Evolutionary conservation across 306 rosid genomes (phyloP), one percentile per base, ranked within the genome.

Genomic region (Adenanthera pavonina): DNA sequence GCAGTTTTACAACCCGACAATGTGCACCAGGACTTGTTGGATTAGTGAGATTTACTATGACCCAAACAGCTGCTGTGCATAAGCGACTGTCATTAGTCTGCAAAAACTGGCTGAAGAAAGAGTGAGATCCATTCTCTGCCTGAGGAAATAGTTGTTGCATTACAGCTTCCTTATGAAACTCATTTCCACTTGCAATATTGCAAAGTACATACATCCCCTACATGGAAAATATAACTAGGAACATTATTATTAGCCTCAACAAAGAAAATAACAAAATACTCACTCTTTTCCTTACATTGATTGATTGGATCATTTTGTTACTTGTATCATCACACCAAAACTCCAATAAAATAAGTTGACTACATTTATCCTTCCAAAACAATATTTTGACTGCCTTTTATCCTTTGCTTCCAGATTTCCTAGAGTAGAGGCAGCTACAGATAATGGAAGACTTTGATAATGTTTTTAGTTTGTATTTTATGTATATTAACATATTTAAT

Each of bases 121-220:
- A 82, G 80, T 75, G 83, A 71, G 82, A 65, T 69, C 83, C 87
- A 13, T 81, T 84, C 41, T 88, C 92, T 74, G 84, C 82, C 74
- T 78, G 87, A 44, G 86, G 84, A 79, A 90, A 74, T n/a, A 93
- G 83, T 82, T 85, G 93, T 54, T 89, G 87, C 89, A 90, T 90
- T 38, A 91, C 94, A 19, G 92, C 90, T 77, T 91, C 98, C 88
- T 90, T 93, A 80, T 91, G 97, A 80, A 89, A 66, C 78, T 93
- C 98, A 51, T 88, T 90, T 81, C 97, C 94, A 78, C 97, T 91
- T 38, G 98, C 89, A 78, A 93, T 86, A 79, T 93, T 93, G 81
- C 89, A 34, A 70, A 93, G 86, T 57, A 89, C 94, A 84, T 89
- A 89, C 93, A 93, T 82, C 57, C 98, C 97, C 98, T 93, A 77